Percentiles rank a stretch among this genome's conserved stretches.
phyloP scores from a whole-genome alignment of 495 filamentous ascomycete species.

The Xylaria grammica region DNA sequence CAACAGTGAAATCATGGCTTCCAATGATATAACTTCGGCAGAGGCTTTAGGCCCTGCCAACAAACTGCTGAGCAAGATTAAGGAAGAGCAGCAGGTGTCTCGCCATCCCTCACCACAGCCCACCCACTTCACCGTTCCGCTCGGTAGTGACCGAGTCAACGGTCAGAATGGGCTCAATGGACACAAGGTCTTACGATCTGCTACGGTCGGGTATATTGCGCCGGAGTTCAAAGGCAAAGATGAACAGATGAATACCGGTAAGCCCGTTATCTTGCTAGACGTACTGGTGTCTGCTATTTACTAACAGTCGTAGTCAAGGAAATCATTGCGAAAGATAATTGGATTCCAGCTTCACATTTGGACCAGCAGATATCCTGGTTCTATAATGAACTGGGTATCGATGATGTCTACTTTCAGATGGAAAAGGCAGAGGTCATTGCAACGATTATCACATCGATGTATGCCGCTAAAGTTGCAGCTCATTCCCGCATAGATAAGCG shows the following conservation, averaged over 20 bases:
- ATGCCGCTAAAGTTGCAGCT: conserved; percentile 95
- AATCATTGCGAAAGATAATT: conserved; percentile 58
- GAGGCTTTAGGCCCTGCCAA: conserved; percentile 34
- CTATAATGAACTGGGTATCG: conserved; percentile 95
- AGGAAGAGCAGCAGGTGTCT: conserved; percentile 37
- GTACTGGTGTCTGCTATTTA: not conserved
- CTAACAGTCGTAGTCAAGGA: conserved; percentile 47
- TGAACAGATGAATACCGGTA: conserved; percentile 89
- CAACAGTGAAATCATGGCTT: conserved; percentile 34
- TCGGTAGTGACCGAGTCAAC: conserved; percentile 24
- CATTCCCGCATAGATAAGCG: conserved; percentile 92
- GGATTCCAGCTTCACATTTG: conserved; percentile 84
- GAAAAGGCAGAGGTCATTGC: conserved; percentile 87
- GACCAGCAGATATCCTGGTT: conserved; percentile 92
- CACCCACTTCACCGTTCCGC: conserved; percentile 82
- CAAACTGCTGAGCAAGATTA: conserved; percentile 42
- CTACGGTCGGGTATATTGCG: conserved; percentile 93
- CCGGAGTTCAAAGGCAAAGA: conserved; percentile 94
- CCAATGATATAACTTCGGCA: conserved; percentile 25
- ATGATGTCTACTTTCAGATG: conserved; percentile 98
- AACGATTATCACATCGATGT: conserved; percentile 92
- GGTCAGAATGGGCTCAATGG: conserved; percentile 50
- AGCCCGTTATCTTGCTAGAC: conserved; percentile 31
- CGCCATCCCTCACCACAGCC: conserved; percentile 86
- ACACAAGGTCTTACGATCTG: conserved; percentile 75